phyloP scores from a whole-genome alignment of 2,329 filamentous ascomycete species.

The Claviceps africana region DNA sequence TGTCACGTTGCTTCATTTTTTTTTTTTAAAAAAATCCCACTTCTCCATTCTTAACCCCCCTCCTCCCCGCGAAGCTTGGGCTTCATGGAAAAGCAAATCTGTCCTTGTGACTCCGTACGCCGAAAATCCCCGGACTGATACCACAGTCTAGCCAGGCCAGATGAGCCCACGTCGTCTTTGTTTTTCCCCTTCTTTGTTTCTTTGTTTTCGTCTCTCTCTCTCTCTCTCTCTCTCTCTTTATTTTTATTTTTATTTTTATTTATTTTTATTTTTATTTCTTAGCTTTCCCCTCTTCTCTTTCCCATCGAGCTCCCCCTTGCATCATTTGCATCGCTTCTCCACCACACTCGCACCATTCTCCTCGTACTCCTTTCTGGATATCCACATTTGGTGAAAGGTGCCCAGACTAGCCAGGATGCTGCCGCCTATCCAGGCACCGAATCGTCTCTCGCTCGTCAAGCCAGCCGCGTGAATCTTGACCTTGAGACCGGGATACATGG shows the following conservation, averaged over 20 bases:
- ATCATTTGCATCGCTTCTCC: conserved; percentile 87
- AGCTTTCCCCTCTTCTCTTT: no score
- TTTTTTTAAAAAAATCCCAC: not conserved
- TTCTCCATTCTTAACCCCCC: not conserved
- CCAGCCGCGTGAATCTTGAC: conserved; percentile 83
- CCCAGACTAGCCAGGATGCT: conserved; percentile 91
- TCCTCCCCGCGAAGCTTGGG: no score
- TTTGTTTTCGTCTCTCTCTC: no score
- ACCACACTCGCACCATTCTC: conserved; percentile 85
- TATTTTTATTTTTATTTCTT: no score
- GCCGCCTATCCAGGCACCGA: conserved; percentile 90
- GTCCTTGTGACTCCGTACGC: conserved; percentile 22
- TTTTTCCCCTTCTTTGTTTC: not conserved
- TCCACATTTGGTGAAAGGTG: conserved; percentile 99
- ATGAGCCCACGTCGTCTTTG: not conserved
- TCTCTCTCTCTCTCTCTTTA: no score
- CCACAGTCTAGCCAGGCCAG: not conserved
- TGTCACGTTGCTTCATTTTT: not conserved
- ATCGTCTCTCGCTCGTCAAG: conserved; percentile 75
- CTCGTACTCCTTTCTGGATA: conserved; percentile 92
- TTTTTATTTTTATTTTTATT: no score
- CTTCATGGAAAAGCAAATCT: conserved; percentile 10
- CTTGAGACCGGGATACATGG: conserved; percentile 70
- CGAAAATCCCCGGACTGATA: conserved; percentile 6
- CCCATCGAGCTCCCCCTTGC: no score